Evolutionary conservation across 2,329 filamentous ascomycete species (phyloP).

Genomic region (Hymenoscyphus fraxineus): DNA sequence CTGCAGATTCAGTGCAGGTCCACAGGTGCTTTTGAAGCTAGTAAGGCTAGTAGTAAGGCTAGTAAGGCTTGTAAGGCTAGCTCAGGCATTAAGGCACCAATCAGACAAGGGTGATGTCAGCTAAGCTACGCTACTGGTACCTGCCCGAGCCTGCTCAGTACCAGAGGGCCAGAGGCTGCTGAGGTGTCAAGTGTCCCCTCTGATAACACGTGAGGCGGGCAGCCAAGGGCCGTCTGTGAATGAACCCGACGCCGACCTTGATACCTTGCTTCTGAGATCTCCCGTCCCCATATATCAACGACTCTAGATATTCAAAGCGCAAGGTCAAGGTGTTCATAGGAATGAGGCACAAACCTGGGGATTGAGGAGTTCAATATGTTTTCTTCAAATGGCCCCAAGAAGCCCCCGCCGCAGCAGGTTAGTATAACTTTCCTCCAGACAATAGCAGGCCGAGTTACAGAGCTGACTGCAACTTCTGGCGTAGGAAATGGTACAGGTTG

Average conservation of each 20-base stretch:
- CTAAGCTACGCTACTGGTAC: too few relatives aligned
- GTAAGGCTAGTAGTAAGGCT: not conserved
- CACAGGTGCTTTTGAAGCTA: not conserved
- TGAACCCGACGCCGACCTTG: not conserved
- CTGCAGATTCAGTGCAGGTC: not conserved
- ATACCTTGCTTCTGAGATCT: not conserved
- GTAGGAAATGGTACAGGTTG: slow-evolving; percentile 99
- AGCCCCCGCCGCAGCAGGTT: slow-evolving; percentile 67
- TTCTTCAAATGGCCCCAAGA: slow-evolving; percentile 63
- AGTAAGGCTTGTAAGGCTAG: not conserved
- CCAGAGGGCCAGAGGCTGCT: too few relatives aligned
- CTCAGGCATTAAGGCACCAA: not conserved
- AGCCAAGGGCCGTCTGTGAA: not conserved
- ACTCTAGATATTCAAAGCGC: not conserved
- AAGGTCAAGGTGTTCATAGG: not conserved
- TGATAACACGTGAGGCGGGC: not conserved
- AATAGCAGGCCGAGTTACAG: slow-evolving; percentile 9
- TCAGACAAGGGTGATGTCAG: too few relatives aligned
- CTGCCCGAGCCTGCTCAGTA: too few relatives aligned
- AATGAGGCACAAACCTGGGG: slow-evolving; percentile 5
- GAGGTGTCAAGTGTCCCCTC: too few relatives aligned
- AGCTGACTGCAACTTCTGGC: slow-evolving; percentile 21
- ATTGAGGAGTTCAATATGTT: slow-evolving; percentile 47
- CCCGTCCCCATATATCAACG: too few relatives aligned
- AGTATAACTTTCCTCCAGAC: slow-evolving; percentile 31